phyloP scores from a whole-genome alignment of 139 green algal species.

The Chlamydomonas sphaeroides region DNA sequence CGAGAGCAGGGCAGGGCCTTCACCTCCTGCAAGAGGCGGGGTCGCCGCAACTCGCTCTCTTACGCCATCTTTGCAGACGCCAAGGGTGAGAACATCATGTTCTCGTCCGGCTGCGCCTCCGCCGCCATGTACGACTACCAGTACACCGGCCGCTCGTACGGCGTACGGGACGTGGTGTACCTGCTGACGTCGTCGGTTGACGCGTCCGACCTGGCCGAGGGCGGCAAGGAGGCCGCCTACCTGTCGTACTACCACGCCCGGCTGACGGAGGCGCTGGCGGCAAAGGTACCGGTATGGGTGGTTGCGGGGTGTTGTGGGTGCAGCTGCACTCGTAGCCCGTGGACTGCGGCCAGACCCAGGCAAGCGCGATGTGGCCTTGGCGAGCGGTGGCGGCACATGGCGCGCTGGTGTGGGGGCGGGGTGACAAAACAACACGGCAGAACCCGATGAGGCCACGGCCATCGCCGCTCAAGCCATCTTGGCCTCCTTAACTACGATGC shows the following conservation, averaged over 20 bases:
- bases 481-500: too few relatives aligned
- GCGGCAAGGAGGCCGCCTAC: slow-evolving; percentile 44
- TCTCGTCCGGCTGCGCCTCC: slow-evolving; percentile 5
- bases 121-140: slow-evolving; percentile 52
- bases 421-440: too few relatives aligned
- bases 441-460: too few relatives aligned
- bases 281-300: too few relatives aligned
- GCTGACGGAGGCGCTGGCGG: slow-evolving; percentile 32
- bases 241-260: slow-evolving; percentile 58
- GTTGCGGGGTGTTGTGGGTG: too few relatives aligned
- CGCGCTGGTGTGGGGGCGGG: too few relatives aligned
- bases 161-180: slow-evolving; percentile 69
- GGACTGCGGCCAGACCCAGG: too few relatives aligned
- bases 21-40: slow-evolving; percentile 30
- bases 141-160: slow-evolving; percentile 61
- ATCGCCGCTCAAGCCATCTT: too few relatives aligned
- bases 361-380: too few relatives aligned
- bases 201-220: slow-evolving; percentile 26
- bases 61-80: slow-evolving; percentile 42
- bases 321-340: too few relatives aligned
- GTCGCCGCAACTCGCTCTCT: too few relatives aligned
- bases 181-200: slow-evolving; percentile 59
- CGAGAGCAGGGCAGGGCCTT: not conserved
- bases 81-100: slow-evolving; percentile 71
- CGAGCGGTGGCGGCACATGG: too few relatives aligned